A percentile compares a stretch with the other conserved stretches of the same genome.
Conservation (phyloP, 2,329 filamentous ascomycete genomes). For the Cladophialophora yegresii region DNA sequence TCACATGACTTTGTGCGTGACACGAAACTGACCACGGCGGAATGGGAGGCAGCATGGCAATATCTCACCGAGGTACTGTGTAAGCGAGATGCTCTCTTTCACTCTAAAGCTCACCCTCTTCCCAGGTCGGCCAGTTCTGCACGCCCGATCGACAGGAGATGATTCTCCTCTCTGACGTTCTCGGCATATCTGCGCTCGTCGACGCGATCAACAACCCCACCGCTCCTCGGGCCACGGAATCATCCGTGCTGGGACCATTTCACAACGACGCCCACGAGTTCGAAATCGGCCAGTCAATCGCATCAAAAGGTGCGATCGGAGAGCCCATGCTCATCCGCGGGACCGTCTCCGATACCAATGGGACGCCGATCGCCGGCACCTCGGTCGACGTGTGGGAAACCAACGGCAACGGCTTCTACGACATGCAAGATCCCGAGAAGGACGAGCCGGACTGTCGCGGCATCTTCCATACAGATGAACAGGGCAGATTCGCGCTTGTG, state of each 20-base stretch:
- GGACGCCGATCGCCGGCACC: constrained; percentile 15
- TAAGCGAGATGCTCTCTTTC: not conserved
- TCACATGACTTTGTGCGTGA: constrained; percentile 26
- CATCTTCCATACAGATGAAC: constrained; percentile 21
- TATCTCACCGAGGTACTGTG: constrained; percentile 24
- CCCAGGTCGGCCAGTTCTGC: constrained; percentile 17
- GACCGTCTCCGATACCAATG: constrained; percentile 17
- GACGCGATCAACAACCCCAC: constrained; percentile 26
- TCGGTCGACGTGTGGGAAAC: constrained; percentile 27
- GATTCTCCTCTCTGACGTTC: constrained; percentile 23
- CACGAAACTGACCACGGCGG: constrained; percentile 21
- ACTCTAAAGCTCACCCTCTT: not conserved
- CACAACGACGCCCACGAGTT: constrained; percentile 23
- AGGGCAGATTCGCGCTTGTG: constrained; percentile 20
- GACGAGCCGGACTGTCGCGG: constrained; percentile 24
- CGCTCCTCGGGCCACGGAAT: constrained; percentile 20
- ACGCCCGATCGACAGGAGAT: constrained; percentile 25
- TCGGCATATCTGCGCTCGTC: constrained; percentile 25
- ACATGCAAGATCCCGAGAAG: constrained; percentile 27
- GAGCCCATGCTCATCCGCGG: constrained; percentile 24
- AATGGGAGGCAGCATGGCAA: constrained; percentile 26
- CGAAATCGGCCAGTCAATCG: constrained; percentile 20
- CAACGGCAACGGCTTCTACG: constrained; percentile 26
- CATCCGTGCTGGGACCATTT: constrained; percentile 24
- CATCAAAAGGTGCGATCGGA: constrained; percentile 18